Percentiles rank a stretch among this genome's conserved stretches.
phyloP scores from a whole-genome alignment of 352 stramenopile genomes.

The Pseudoperonospora humuli region DNA sequence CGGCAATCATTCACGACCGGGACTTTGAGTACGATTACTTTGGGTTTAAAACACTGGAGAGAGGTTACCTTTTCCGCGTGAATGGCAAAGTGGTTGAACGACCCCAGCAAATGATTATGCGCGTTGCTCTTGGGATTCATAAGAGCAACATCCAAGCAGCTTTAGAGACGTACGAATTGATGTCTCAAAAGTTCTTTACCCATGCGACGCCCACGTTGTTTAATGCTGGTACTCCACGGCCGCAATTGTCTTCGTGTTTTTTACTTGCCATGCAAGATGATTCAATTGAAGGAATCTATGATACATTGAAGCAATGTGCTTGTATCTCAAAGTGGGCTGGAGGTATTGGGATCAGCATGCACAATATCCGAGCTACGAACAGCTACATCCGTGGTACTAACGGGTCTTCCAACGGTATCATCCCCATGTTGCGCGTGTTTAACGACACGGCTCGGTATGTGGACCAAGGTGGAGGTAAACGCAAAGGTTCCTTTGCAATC shows the following conservation, averaged over 20 bases:
- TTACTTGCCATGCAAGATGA: constrained; percentile 97
- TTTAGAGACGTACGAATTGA: constrained; percentile 97
- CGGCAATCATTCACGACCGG: constrained; percentile 94
- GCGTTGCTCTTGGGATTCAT: constrained; percentile 97
- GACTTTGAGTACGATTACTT: constrained; percentile 99
- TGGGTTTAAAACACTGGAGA: constrained; percentile 98
- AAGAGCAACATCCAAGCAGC: constrained; percentile 90
- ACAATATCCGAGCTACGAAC: constrained; percentile 96
- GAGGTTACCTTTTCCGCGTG: constrained; percentile 95
- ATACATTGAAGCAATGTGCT: constrained; percentile 98
- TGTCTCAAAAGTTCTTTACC: constrained; percentile 96
- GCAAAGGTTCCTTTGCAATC: constrained; percentile 97
- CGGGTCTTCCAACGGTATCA: constrained; percentile 97
- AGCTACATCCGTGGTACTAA: constrained; percentile 98
- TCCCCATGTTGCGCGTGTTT: constrained; percentile 99
- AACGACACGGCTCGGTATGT: constrained; percentile 99
- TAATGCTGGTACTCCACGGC: constrained; percentile 97
- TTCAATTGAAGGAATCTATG: constrained; percentile 99
- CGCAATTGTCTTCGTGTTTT: constrained; percentile 98
- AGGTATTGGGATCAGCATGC: constrained; percentile 96
- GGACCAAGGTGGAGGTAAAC: constrained; percentile 96
- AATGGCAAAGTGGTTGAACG: constrained; percentile 94
- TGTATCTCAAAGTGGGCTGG: constrained; percentile 99
- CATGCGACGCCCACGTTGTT: constrained; percentile 99
- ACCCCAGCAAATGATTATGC: constrained; percentile 99